Evolutionary conservation across 495 filamentous ascomycete species (phyloP), one percentile per base, ranked within the genome.

Genomic region (Aspergillus funiculosus): DNA sequence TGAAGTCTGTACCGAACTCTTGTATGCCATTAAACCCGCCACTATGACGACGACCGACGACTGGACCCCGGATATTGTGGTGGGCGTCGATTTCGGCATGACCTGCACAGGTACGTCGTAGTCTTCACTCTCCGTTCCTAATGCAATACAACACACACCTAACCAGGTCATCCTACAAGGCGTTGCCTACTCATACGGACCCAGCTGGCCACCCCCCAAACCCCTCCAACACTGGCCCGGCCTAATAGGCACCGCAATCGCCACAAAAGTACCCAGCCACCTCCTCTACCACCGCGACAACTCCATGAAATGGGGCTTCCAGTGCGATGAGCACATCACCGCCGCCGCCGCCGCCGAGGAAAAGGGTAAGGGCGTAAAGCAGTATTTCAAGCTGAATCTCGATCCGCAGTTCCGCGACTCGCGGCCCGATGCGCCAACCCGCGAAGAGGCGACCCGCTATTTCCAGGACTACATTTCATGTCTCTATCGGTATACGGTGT

Each of bases 311-410:
- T 83, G 80, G 80, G 80, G 80, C 0, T 82, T 77, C 46, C 51
- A 73, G 18, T 77, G 74, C 43, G 74, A 76, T 40, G 63, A 68
- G 29, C 74, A 75, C 29, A 55, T 68, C 4, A 55, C 65, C 21
- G n/a, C 15, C 13, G 14, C 6, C 29, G 22, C 30, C 18, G 53
- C 63, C 24, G 49, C 57, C 18, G 17, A 22, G 35, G n/a, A 24
- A 36, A 32, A 13, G 55, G 67, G 9, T 13, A 30, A 30, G 11
- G 10, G 17, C 2, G 57, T 69, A 6, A 59, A 67, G 24, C 75
- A 78, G 42, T 81, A 76, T 60, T 82, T 83, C 71, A 83, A 83
- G 54, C 74, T 79, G 25, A 75, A 72, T 46, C 68, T 83, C 19
- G 79, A 80, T 25, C 61, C 67, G 18, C 56, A 62, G 11, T 68